Base-by-base conservation (phyloP, 805 yeast genomes). In the Debaryomyces prosopidis region DNA sequence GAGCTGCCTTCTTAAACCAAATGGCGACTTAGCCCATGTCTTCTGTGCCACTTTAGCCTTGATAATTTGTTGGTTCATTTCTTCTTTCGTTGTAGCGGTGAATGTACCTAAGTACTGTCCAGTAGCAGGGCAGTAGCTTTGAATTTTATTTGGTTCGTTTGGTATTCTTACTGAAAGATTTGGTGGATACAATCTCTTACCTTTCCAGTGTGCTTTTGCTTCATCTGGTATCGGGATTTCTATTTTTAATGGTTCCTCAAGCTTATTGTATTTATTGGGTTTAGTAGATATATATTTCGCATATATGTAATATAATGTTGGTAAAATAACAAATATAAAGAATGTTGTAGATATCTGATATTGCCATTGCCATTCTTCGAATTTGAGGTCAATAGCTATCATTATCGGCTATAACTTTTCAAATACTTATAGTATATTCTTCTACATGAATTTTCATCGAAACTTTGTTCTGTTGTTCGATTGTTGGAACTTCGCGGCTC, bases 51-150 rank as follows among this genome's bases (percentile, higher is more conserved):
- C 50, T 28, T 66, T 64, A 2, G 89, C 83, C 12, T 54, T 52
- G n/a, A 53, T 52, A 15, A 94, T 81, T 45, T 82, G 76, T 5
- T 57, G 53, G 60, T 92, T 92, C 63, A 94, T 87, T 38, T 89
- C 94, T 3, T 75, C 77, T 39, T 71, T 73, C n/a, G 85, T 68
- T 45, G 82, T 79, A 1, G 89, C 82, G 40, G 75, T 69, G 54
- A 83, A 84, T 17, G 82, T 75, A 1, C 96, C 98, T 52, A 92
- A 71, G 50, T 71, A 83, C 66, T 89, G 97, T 28, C 97, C 95
- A 0, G 98, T 94, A 0, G 98, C 97, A 3, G 99, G 99, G 68
- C 99, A 92, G 63, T 88, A 86, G 49, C 91, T 81, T 59, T 89
- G 91, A 49, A 92, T 87, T 51, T 66, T 73, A 16, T 70, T 74